Evolutionary conservation across 768 basidiomycete genomes (phyloP).

Genomic region (Xerocomellus dryophilus): DNA sequence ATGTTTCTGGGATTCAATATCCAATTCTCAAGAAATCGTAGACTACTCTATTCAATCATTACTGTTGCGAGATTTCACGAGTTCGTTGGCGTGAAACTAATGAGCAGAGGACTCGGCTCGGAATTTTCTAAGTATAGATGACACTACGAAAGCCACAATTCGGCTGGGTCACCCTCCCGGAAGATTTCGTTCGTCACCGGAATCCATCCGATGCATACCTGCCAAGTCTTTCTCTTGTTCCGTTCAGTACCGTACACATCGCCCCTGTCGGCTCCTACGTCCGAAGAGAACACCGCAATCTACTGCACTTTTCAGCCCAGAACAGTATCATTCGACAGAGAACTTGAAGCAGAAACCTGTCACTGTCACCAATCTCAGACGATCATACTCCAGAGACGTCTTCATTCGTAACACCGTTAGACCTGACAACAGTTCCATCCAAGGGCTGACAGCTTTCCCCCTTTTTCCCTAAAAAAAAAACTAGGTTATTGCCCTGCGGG

Average conservation of each 20-base stretch:
- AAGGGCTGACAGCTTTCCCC: not conserved
- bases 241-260: not conserved
- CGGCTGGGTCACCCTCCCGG: not conserved
- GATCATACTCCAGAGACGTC: not conserved
- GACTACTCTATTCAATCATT: slow-evolving; percentile 4
- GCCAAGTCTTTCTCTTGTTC: not conserved
- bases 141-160: too few species aligned
- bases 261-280: not conserved
- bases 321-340: not conserved
- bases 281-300: not conserved
- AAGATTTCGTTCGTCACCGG: not conserved
- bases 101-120: not conserved
- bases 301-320: not conserved
- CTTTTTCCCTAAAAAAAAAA: not conserved
- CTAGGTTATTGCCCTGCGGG: not conserved
- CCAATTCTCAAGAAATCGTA: not conserved
- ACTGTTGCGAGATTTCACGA: not conserved
- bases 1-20: not conserved
- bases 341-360: not conserved
- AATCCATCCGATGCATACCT: not conserved
- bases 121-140: too few species aligned
- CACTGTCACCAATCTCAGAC: not conserved
- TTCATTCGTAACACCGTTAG: not conserved
- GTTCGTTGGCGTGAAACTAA: not conserved
- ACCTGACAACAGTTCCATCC: not conserved